Base-by-base conservation (phyloP, 2,329 filamentous ascomycete genomes). In the Xenosphaeropsis pyriputrescens region DNA sequence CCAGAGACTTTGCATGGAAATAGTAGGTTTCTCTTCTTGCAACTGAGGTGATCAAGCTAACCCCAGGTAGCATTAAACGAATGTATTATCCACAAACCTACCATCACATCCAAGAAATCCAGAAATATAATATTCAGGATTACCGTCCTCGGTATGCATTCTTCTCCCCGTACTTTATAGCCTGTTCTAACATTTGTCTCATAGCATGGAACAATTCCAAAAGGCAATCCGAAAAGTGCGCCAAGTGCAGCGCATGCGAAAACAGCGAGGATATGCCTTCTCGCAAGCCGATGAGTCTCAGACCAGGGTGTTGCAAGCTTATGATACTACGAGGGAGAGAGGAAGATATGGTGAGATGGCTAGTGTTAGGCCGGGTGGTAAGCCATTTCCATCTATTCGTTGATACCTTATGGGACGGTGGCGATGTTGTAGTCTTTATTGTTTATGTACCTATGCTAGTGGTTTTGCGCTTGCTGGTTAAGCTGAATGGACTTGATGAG, bases 91-190 rank as follows among this genome's bases (percentile, higher is more conserved):
- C 91, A 16, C 83, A 95, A 61, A 78, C 85, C 32, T 98, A 98
- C 54, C 91, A 98, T 51, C 91, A 98, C 58, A 91, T 98, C 45
- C 91, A 98, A 61, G 91, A 98, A 64, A 98, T 98, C 50, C 91
- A 98, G 60, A 98, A 98, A 63, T 98, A 96, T 65, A 98, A 98
- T 52, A 94, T 98, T 43, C 91, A 98, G 63, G 91, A 98, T 63
- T 98, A 98, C 61, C 72, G 91, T 54, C 91, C 91, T 44, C 79
- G 91, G 84, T 88, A 72, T 49, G 71, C 66, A 36, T 22, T 38
- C 18, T 39, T 14, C 42, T 35, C 34, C 29, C 15, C 9, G 8
- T 11, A 33, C 12, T 12, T 35, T 16, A 29, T 39, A 6, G n/a
- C 29, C 29, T 30, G 18, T 37, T 36, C 36, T 5, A 17, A 32